Evolutionary conservation across 1,284 basidiomycete species (phyloP), one percentile per base, ranked within the genome.

Genomic region (Cryptococcus deneoformans): DNA sequence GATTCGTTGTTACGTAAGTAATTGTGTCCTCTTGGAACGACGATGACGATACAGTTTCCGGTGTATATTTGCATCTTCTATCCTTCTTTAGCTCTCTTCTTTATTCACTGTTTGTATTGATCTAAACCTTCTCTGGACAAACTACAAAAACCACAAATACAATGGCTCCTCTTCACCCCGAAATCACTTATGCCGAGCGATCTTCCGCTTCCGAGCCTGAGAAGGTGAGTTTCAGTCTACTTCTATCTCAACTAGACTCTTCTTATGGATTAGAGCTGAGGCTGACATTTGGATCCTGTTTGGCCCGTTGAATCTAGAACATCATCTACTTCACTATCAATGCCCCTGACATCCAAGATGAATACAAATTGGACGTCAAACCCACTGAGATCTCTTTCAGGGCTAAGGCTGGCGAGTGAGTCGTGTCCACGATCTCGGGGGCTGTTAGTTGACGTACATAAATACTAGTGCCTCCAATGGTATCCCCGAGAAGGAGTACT

Each of bases 161-260:
- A 56, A 77, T 76, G 74, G 65, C 73, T 48, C 68, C 70, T 61
- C 64, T 76, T 61, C 89, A 92, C 78, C 91, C 92, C 46, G 90
- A 95, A 79, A 81, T 94, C 54, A 82, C 90, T 4, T 96, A 92
- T 90, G 92, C 92, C 51, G 91, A 96, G 78, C 85, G 92, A 66
- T 90, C 87, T 79, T 89, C 86, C 35, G 82, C 79, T 24, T 67
- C 79, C 8, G 84, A 82, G 24, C 81, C 85, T 48, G 83, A 83
- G 57, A 92, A 92, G 82, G 92, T 90, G 57, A 60, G 73, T 67
- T 43, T 37, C 29, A 35, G 20, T 20, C 20, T 20, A 20, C 20
- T 20, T 20, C 11, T 16, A 12, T 43, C 40, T 11, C 16, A 6
- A 8, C 12, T 10, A 24, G 46, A 24, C 12, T 12, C 20, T 20